phyloP scores from a whole-genome alignment of 306 rosid species.

The Comarum palustre region DNA sequence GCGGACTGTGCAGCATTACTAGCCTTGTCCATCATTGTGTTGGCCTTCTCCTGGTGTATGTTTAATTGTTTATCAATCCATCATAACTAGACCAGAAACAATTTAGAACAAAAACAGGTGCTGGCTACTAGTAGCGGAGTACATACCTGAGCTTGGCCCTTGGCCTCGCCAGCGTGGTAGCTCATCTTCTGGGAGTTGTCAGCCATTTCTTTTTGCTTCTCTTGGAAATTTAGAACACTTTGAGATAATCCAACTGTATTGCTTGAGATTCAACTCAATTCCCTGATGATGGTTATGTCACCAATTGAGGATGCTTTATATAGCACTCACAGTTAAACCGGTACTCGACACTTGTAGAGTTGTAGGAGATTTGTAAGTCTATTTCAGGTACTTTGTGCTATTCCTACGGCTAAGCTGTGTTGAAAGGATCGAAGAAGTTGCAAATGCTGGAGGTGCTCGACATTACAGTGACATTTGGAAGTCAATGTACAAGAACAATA shows the following conservation, averaged over 20 bases:
- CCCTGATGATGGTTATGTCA: background rate
- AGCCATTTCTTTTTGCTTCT: conserved; percentile 38
- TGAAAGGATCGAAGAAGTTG: background rate
- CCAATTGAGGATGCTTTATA: background rate
- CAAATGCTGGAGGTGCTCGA: background rate
- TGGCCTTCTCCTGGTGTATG: conserved; percentile 46
- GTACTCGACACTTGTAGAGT: background rate
- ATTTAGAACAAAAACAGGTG: background rate
- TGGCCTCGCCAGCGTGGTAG: conserved; percentile 55
- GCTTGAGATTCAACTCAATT: background rate
- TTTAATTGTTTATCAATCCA: background rate
- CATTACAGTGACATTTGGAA: background rate
- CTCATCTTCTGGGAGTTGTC: conserved; percentile 41
- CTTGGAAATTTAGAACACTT: conserved; percentile 18
- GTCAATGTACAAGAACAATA: background rate
- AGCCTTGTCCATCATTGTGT: conserved; percentile 48
- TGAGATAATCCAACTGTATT: background rate
- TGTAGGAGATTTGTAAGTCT: background rate
- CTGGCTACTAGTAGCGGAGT: background rate
- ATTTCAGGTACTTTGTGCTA: conserved; percentile 1
- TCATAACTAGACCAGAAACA: background rate
- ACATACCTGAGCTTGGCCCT: conserved; percentile 55
- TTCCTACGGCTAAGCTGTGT: background rate
- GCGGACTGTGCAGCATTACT: conserved; percentile 48
- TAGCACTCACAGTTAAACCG: background rate